These are phyloP conservation scores for Musa itinerans DNA, from an alignment of 176 grass and related monocot genomes.

Conservation along the genomic window DNA sequence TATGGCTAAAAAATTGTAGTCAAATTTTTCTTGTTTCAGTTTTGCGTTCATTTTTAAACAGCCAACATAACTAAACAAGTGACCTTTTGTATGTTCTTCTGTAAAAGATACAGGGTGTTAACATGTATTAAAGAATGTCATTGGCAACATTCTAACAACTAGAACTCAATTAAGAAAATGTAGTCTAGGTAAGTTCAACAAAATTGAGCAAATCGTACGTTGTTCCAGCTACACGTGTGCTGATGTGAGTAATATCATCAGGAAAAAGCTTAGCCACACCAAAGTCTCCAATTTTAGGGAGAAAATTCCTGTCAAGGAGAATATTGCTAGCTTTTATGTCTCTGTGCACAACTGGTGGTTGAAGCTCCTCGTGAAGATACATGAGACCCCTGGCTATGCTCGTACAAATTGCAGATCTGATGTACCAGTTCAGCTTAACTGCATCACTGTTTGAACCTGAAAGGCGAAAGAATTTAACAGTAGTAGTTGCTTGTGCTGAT, in stretches of 20 bases:
- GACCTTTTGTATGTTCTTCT: neutral
- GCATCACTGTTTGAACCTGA: constrained; percentile 62
- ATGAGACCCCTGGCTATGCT: constrained; percentile 60
- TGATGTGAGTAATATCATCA: constrained; percentile 93
- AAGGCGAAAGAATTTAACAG: constrained; percentile 12
- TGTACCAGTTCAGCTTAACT: constrained; percentile 54
- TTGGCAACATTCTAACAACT: neutral
- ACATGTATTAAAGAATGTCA: neutral
- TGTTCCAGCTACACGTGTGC: constrained; percentile 87
- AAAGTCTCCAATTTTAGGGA: constrained; percentile 88
- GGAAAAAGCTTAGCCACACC: constrained; percentile 93
- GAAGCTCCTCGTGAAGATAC: constrained; percentile 75
- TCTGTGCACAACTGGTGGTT: constrained; percentile 70
- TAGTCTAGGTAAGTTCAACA: neutral
- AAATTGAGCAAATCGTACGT: constrained; percentile 45
- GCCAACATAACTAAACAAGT: neutral
- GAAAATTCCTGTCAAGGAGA: constrained; percentile 56
- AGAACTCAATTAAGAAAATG: neutral
- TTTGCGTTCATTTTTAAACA: too few relatives aligned
- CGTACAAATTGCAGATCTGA: constrained; percentile 62
- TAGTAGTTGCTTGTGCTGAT: neutral
- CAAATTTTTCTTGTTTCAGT: too few relatives aligned
- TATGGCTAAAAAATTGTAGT: too few relatives aligned
- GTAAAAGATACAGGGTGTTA: neutral
- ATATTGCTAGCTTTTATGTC: constrained; percentile 98